phyloP scores from a whole-genome alignment of 192 early-diverging fungal species.

The Geranomyces variabilis region DNA sequence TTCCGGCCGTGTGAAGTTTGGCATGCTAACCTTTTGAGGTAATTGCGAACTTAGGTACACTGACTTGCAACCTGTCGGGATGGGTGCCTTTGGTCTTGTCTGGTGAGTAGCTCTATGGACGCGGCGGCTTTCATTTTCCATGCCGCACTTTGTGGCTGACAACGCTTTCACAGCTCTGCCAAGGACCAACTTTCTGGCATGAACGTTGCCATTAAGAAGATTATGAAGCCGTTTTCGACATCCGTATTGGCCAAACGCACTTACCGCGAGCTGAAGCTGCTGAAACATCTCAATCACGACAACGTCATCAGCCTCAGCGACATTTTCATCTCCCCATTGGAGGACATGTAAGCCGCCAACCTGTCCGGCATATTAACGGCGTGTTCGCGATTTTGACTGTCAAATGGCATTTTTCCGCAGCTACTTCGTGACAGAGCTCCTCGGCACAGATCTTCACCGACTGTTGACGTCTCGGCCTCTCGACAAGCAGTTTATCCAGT shows the following conservation, averaged over 20 bases:
- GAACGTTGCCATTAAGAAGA: slow-evolving; percentile 94
- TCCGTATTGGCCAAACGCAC: slow-evolving; percentile 92
- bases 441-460: slow-evolving; percentile 95
- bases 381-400: neutral
- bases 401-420: slow-evolving; percentile 14
- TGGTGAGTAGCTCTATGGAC: slow-evolving; percentile 63
- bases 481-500: slow-evolving; percentile 95
- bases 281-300: slow-evolving; percentile 92
- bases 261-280: slow-evolving; percentile 92
- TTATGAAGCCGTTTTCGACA: slow-evolving; percentile 91
- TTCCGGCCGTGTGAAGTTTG: neutral
- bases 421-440: slow-evolving; percentile 95
- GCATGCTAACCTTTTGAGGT: neutral
- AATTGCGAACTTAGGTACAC: slow-evolving; percentile 66
- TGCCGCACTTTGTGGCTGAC: neutral
- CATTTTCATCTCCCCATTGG: slow-evolving; percentile 90
- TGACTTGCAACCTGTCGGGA: slow-evolving; percentile 90
- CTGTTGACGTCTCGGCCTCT: slow-evolving; percentile 86
- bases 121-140: too few relatives aligned
- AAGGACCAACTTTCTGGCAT: slow-evolving; percentile 82
- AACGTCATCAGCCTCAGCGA: slow-evolving; percentile 94
- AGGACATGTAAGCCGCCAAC: slow-evolving; percentile 80
- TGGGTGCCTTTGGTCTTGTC: slow-evolving; percentile 97
- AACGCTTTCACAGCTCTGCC: slow-evolving; percentile 67
- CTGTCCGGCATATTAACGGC: neutral